Percentiles rank a stretch among this genome's conserved stretches.
phyloP scores from a whole-genome alignment of 371 early-diverging fungal species.

The Syncephalastrum contaminatum region DNA sequence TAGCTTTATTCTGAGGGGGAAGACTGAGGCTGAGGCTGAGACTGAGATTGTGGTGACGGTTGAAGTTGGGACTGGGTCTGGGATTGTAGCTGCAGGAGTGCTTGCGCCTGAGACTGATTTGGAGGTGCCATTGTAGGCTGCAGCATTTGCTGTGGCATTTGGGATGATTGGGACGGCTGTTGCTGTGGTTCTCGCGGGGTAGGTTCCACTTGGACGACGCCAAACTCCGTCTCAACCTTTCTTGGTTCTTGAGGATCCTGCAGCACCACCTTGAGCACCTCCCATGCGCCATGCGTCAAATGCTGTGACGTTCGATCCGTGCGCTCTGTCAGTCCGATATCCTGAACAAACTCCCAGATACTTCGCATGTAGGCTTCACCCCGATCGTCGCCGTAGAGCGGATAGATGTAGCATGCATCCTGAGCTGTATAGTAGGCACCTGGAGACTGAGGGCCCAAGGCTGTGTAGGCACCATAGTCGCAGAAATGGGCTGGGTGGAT shows the following conservation, averaged over 20 bases:
- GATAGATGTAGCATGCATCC: constrained; percentile 52
- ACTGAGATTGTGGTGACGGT: no score
- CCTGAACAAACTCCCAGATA: constrained; percentile 58
- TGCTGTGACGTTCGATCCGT: constrained; percentile 21
- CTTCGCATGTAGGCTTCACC: constrained; percentile 68
- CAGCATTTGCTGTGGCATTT: not conserved
- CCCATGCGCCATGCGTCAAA: constrained; percentile 33
- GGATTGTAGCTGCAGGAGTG: no score
- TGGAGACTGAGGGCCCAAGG: constrained; percentile 48
- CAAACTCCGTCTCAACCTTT: constrained; percentile 34
- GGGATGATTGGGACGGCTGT: not conserved
- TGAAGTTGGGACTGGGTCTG: no score
- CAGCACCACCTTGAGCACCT: constrained; percentile 14
- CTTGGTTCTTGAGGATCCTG: constrained; percentile 4
- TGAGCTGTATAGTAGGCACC: constrained; percentile 47
- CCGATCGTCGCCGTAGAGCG: constrained; percentile 59
- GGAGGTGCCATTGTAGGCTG: no score
- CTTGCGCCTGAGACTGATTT: no score
- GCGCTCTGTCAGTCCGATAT: constrained; percentile 25
- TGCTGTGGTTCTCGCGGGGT: not conserved
- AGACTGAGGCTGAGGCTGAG: no score
- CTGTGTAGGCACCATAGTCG: constrained; percentile 56
- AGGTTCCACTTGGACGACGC: constrained; percentile 5
- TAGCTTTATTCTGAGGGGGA: no score
- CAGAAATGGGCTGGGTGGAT: constrained; percentile 44